phyloP scores from a whole-genome alignment of 2,329 filamentous ascomycete genomes.

The Chaetomiaceae sp. region DNA sequence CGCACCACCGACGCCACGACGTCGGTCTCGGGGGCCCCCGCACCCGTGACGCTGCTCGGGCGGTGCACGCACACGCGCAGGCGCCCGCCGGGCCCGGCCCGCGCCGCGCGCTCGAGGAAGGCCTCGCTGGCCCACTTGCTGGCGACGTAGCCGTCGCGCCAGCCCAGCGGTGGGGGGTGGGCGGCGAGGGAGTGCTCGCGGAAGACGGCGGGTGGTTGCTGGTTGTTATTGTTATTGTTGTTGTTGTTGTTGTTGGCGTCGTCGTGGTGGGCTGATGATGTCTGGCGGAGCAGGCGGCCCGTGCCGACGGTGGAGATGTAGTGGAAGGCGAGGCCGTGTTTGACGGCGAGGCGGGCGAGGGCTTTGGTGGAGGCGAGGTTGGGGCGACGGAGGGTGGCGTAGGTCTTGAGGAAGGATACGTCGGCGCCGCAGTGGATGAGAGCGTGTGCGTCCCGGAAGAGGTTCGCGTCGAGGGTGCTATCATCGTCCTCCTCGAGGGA shows the following conservation, averaged over 20 bases:
- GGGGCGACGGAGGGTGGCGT: conserved; percentile 26
- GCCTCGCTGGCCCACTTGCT: conserved; percentile 30
- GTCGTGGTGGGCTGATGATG: too few relatives aligned
- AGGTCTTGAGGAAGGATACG: conserved; percentile 33
- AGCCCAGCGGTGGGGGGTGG: not conserved
- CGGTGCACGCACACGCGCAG: conserved; percentile 28
- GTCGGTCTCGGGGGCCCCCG: conserved; percentile 11
- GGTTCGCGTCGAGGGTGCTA: conserved; percentile 16
- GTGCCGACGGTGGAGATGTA: conserved; percentile 27
- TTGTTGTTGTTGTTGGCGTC: too few relatives aligned
- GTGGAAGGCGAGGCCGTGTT: conserved; percentile 22
- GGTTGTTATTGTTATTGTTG: not conserved
- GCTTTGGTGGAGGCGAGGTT: conserved; percentile 33
- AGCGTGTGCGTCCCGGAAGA: conserved; percentile 11
- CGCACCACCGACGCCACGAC: conserved; percentile 16
- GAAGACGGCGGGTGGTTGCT: not conserved
- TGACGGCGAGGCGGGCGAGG: conserved; percentile 28
- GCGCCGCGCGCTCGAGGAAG: conserved; percentile 23
- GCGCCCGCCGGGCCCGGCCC: too few relatives aligned
- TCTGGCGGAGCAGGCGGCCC: not conserved
- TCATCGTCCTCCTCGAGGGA: conserved; percentile 6
- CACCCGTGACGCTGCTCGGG: conserved; percentile 17
- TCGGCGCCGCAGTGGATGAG: conserved; percentile 45
- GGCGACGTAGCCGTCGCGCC: conserved; percentile 26
- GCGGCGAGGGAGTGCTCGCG: not conserved